Conservation (phyloP, 129 eudicot genomes). For the Saussurea involucrata region DNA sequence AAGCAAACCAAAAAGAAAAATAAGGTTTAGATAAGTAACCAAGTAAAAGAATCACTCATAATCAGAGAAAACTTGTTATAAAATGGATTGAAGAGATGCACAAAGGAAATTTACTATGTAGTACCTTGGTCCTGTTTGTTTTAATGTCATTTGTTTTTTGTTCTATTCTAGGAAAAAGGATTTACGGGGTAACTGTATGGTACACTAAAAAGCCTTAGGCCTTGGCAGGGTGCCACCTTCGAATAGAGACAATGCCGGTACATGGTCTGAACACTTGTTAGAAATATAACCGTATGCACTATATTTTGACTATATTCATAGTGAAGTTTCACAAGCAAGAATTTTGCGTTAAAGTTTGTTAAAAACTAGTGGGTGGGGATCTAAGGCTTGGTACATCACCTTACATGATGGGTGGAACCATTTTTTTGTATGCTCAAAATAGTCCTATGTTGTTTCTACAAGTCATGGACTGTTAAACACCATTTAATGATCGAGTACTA, state of each 20-base stretch:
- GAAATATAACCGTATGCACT: not conserved
- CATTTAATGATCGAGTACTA: not conserved
- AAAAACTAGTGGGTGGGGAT: too few relatives aligned
- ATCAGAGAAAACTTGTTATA: not conserved
- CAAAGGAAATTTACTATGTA: not conserved
- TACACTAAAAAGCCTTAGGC: not conserved
- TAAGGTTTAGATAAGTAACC: not conserved
- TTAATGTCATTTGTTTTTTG: not conserved
- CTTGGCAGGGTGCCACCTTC: not conserved
- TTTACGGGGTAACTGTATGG: not conserved
- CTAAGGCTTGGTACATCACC: too few relatives aligned
- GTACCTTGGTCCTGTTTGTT: not conserved
- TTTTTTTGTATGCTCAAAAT: not conserved
- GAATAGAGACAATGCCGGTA: not conserved
- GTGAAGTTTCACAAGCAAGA: too few relatives aligned
- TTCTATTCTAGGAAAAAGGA: not conserved
- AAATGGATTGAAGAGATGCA: not conserved
- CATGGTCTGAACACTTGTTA: not conserved
- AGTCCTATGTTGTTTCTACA: not conserved
- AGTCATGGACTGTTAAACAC: not conserved
- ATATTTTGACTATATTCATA: not conserved
- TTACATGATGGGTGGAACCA: too few relatives aligned
- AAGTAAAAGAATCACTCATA: not conserved
- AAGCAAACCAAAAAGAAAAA: not conserved
- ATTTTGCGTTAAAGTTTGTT: too few relatives aligned